These are phyloP conservation scores for Trichophyton benhamiae DNA, from an alignment of 2,329 filamentous ascomycete species.

Conservation along the genomic window DNA sequence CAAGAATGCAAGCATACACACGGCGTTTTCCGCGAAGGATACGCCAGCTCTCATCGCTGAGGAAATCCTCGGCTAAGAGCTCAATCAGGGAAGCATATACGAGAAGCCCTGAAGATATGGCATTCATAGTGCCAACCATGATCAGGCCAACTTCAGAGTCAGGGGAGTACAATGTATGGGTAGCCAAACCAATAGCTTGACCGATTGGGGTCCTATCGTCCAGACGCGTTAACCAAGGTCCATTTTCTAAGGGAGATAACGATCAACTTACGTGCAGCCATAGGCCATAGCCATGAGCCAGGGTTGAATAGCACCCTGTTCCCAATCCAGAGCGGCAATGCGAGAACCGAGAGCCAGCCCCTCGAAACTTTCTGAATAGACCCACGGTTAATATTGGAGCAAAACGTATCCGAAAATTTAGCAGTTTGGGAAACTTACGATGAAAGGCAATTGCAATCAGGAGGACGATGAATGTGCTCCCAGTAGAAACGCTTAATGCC, in stretches of 20 bases:
- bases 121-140: slow-evolving; percentile 72
- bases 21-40: slow-evolving; percentile 50
- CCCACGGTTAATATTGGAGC: slow-evolving; percentile 3
- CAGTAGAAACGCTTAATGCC: slow-evolving; percentile 26
- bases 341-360: slow-evolving; percentile 25
- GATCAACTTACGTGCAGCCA: slow-evolving; percentile 37
- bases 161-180: slow-evolving; percentile 64
- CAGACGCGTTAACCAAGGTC: background rate
- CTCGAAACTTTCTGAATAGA: slow-evolving; percentile 24
- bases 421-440: slow-evolving; percentile 17
- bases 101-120: slow-evolving; percentile 62
- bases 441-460: slow-evolving; percentile 28
- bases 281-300: slow-evolving; percentile 71
- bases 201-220: slow-evolving; percentile 55
- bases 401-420: background rate
- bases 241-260: too few relatives aligned
- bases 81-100: slow-evolving; percentile 69
- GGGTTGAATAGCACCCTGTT: slow-evolving; percentile 23
- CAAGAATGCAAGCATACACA: slow-evolving; percentile 50
- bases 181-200: slow-evolving; percentile 64
- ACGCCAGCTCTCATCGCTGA: slow-evolving; percentile 62
- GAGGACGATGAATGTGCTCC: slow-evolving; percentile 24
- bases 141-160: slow-evolving; percentile 59
- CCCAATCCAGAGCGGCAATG: slow-evolving; percentile 23
- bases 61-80: slow-evolving; percentile 64